phyloP scores from a whole-genome alignment of 345 rosid species.

The Excoecaria agallocha region DNA sequence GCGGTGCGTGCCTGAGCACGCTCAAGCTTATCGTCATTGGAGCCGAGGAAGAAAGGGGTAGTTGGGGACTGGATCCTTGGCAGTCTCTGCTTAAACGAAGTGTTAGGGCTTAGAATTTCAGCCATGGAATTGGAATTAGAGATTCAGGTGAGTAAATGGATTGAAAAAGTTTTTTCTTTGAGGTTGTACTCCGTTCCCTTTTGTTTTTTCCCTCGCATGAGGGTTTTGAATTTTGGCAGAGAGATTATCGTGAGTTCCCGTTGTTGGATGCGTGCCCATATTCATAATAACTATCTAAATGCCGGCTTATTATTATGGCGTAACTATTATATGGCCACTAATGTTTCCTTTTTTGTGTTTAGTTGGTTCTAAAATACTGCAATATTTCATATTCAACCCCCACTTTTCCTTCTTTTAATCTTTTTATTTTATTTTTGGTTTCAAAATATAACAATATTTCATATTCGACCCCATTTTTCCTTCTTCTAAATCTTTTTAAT shows the following conservation, averaged over 20 bases:
- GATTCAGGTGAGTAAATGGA: neutral
- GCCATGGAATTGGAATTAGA: constrained; percentile 44
- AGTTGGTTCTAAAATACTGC: too few species aligned
- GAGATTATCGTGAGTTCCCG: neutral
- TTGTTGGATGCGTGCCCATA: neutral
- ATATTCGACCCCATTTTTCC: too few species aligned
- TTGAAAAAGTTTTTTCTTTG: neutral
- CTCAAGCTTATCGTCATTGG: constrained; percentile 77
- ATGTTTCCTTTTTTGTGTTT: too few species aligned
- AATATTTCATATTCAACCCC: too few species aligned
- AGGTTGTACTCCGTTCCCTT: too few species aligned
- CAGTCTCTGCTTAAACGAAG: constrained; percentile 40
- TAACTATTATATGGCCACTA: too few species aligned
- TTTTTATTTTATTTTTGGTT: too few species aligned
- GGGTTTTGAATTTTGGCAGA: constrained; percentile 3
- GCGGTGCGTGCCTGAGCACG: constrained; percentile 90
- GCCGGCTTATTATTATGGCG: too few species aligned
- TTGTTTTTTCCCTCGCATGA: neutral
- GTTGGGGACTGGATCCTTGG: constrained; percentile 74
- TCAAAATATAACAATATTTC: too few species aligned
- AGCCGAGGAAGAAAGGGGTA: constrained; percentile 72
- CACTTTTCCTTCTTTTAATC: too few species aligned
- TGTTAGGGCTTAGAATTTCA: constrained; percentile 68
- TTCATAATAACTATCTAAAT: too few species aligned
- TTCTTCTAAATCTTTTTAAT: too few species aligned